A percentile compares a stretch with the other conserved stretches of the same genome.
Evolutionary conservation across 2,329 filamentous ascomycete genomes (phyloP).

Genomic region (Diplodia seriata): DNA sequence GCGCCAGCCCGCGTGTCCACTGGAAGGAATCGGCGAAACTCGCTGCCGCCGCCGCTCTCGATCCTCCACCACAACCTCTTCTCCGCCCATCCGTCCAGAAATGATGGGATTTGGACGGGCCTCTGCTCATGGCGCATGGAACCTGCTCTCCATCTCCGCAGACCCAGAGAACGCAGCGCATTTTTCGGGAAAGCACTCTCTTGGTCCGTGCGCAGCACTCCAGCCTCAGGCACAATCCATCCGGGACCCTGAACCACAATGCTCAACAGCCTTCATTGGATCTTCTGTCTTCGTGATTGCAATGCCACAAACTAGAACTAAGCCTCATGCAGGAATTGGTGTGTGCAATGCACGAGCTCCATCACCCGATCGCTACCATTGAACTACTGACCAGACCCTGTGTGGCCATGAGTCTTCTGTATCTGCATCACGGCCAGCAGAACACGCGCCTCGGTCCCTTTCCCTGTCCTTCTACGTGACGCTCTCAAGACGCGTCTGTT

Average conservation of each 20-base stretch:
- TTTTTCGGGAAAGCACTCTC: not conserved
- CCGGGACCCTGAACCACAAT: not conserved
- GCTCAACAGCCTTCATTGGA: not conserved
- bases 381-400: not conserved
- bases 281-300: not conserved
- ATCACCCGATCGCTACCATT: not conserved
- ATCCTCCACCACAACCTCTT: not conserved
- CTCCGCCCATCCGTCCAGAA: not conserved
- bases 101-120: not conserved
- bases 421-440: not conserved
- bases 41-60: not conserved
- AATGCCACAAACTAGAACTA: not conserved
- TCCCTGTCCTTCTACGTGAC: not conserved
- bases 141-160: not conserved
- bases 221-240: not conserved
- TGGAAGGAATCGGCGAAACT: constrained; percentile 1
- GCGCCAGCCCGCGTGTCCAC: constrained; percentile 1
- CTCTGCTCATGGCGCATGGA: not conserved
- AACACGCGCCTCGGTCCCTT: not conserved
- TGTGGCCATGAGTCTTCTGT: not conserved
- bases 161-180: not conserved
- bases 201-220: not conserved
- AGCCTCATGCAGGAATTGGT: not conserved
- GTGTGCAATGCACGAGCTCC: not conserved
- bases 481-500: not conserved